Conservation (phyloP, 352 stramenopile species). For the Hyaloperonospora brassicae region DNA sequence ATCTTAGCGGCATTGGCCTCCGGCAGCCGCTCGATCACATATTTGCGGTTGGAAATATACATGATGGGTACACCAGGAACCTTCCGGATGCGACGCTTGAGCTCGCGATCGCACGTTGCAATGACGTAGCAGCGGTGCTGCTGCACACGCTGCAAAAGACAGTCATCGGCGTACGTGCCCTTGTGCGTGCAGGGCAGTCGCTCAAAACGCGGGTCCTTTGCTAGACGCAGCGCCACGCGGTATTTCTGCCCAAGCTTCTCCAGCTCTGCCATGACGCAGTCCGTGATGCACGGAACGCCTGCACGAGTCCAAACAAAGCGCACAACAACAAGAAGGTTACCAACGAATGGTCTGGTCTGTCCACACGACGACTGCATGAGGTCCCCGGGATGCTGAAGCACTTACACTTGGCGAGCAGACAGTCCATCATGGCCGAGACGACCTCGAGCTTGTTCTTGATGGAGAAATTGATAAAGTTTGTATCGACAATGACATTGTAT, state of each 20-base stretch:
- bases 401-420: constrained; percentile 97
- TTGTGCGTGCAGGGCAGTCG: constrained; percentile 97
- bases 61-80: constrained; percentile 99
- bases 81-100: constrained; percentile 98
- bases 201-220: constrained; percentile 98
- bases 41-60: constrained; percentile 99
- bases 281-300: constrained; percentile 94
- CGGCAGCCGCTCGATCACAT: constrained; percentile 98
- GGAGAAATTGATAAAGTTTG: constrained; percentile 99
- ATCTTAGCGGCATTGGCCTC: constrained; percentile 91
- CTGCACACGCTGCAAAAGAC: constrained; percentile 87
- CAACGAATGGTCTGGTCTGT: not conserved
- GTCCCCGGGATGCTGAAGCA: not conserved
- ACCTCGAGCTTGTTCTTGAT: constrained; percentile 99
- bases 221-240: constrained; percentile 85
- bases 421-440: constrained; percentile 99
- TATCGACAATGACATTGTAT: constrained; percentile 99
- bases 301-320: not conserved
- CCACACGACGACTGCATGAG: not conserved
- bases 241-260: constrained; percentile 99
- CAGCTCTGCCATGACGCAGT: constrained; percentile 99
- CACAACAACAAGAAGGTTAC: not conserved
- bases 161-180: constrained; percentile 99
- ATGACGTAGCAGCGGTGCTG: constrained; percentile 99
- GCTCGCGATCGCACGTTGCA: constrained; percentile 98